Evolutionary conservation across 495 filamentous ascomycete species (phyloP).

Genomic region (Podospora appendiculata): DNA sequence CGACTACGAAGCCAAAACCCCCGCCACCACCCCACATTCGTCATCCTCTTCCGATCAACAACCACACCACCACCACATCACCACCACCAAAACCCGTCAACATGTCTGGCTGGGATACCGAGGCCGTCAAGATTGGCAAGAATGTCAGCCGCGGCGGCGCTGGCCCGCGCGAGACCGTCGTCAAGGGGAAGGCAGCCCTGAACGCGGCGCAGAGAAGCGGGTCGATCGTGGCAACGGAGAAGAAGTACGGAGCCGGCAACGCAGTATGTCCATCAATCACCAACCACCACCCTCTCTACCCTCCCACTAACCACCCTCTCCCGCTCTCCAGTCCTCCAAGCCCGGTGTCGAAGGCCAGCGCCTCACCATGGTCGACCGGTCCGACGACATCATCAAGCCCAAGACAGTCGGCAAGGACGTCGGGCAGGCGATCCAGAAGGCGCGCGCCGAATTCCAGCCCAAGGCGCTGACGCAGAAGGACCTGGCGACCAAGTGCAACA

Average conservation of each 20-base stretch:
- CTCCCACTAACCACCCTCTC: background rate
- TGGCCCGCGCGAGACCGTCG: conserved; percentile 69
- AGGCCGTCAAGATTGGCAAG: conserved; percentile 85
- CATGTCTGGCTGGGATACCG: conserved; percentile 66
- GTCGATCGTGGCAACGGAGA: conserved; percentile 74
- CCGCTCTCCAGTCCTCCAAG: conserved; percentile 43
- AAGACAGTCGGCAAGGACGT: conserved; percentile 78
- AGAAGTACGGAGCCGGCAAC: conserved; percentile 78
- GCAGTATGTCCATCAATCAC: too few relatives aligned
- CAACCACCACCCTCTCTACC: conserved; percentile 1
- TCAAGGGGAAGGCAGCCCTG: conserved; percentile 76
- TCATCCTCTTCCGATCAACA: background rate
- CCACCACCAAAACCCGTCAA: conserved; percentile 17
- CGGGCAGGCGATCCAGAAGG: conserved; percentile 71
- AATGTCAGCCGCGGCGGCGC: conserved; percentile 58
- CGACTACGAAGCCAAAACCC: too few relatives aligned
- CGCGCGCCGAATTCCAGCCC: conserved; percentile 60
- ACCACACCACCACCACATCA: background rate
- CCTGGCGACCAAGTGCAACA: conserved; percentile 89
- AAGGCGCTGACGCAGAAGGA: conserved; percentile 93
- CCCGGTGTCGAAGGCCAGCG: conserved; percentile 77
- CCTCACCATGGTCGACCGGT: conserved; percentile 95
- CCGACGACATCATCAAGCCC: conserved; percentile 95
- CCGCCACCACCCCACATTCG: background rate
- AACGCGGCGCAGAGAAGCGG: conserved; percentile 86